Evolutionary conservation across 371 early-diverging fungal genomes (phyloP).

Genomic region (Fennellomyces sp.): DNA sequence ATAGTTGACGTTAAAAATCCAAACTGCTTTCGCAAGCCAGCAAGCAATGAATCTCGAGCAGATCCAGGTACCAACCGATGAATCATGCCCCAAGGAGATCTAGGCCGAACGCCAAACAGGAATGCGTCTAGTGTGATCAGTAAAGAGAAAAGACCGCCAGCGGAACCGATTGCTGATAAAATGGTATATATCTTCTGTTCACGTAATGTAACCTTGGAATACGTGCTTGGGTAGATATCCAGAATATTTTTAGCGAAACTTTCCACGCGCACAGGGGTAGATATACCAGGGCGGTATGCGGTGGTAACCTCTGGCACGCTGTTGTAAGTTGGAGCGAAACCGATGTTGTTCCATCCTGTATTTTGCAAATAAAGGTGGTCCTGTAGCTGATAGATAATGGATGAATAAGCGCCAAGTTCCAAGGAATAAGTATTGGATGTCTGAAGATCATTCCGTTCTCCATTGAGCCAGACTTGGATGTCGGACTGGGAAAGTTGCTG

Average conservation of each 20-base stretch:
- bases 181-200: conserved; percentile 32
- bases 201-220: neutral
- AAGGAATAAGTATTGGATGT: conserved; percentile 24
- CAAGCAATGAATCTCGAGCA: conserved; percentile 19
- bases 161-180: conserved; percentile 25
- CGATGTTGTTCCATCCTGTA: conserved; percentile 30
- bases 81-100: conserved; percentile 40
- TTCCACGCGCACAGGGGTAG: neutral
- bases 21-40: conserved; percentile 23
- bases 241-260: neutral
- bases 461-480: conserved; percentile 16
- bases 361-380: conserved; percentile 18
- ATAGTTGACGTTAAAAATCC: conserved; percentile 17
- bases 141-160: conserved; percentile 37
- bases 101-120: conserved; percentile 41
- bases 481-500: conserved; percentile 8
- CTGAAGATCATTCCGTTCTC: conserved; percentile 27
- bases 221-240: conserved; percentile 15
- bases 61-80: conserved; percentile 39
- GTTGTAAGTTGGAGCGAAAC: conserved; percentile 20
- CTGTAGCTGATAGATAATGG: conserved; percentile 22
- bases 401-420: conserved; percentile 11
- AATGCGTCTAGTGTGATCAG: conserved; percentile 32
- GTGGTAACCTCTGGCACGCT: conserved; percentile 17
- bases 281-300: conserved; percentile 11